These are phyloP conservation scores for Colletotrichum sp. DNA, from an alignment of 2,329 filamentous ascomycete genomes.

Conservation along the genomic window DNA sequence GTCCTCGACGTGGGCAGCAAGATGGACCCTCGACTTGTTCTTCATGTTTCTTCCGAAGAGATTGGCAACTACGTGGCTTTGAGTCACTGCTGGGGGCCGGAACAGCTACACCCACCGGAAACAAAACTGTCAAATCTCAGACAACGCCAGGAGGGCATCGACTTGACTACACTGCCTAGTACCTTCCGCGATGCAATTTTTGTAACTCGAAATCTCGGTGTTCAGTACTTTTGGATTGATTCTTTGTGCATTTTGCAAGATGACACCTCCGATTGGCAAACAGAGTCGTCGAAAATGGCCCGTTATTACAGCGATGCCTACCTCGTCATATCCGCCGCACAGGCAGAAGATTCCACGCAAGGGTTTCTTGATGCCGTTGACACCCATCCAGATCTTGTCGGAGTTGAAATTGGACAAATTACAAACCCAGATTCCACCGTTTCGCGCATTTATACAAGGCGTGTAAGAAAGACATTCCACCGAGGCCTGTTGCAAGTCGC, in stretches of 20 bases:
- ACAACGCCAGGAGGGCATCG: neutral
- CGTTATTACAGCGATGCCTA: neutral
- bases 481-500: rapidly evolving
- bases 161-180: neutral
- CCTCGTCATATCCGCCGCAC: neutral
- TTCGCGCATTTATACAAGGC: neutral
- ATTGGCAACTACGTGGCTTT: no score
- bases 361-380: no score
- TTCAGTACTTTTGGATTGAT: neutral
- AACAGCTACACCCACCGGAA: no score
- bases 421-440: neutral
- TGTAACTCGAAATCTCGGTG: rapidly evolving
- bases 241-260: neutral
- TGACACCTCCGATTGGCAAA: neutral
- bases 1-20: no score
- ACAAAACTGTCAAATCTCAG: no score
- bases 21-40: no score
- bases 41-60: no score
- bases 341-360: no score
- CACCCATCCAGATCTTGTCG: rapidly evolving
- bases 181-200: neutral
- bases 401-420: neutral
- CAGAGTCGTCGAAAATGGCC: neutral
- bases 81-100: no score
- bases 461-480: no score